Evolutionary conservation across 345 rosid genomes (phyloP).

Genomic region (Stellera chamaejasme): DNA sequence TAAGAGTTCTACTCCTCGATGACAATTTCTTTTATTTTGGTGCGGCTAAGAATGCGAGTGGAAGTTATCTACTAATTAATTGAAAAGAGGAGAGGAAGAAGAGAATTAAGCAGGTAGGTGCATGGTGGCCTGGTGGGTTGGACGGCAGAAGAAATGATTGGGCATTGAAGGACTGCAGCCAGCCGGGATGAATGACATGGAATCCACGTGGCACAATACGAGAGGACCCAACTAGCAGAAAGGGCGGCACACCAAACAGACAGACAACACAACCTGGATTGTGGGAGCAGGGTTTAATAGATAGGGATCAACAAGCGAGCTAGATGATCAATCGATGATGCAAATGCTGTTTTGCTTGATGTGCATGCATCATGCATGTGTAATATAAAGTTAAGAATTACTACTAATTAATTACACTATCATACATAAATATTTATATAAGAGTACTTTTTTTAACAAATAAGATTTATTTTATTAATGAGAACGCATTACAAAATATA

Average conservation of each 20-base stretch:
- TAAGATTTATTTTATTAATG: background rate
- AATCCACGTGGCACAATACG: constrained; percentile 25
- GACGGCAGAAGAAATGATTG: constrained; percentile 31
- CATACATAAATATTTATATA: no score
- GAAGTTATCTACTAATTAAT: background rate
- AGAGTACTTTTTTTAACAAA: constrained; percentile 7
- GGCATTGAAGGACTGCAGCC: constrained; percentile 26
- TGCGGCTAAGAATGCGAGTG: constrained; percentile 10
- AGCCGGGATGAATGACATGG: constrained; percentile 24
- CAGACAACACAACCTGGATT: constrained; percentile 40
- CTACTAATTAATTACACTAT: no score
- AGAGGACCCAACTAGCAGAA: constrained; percentile 17
- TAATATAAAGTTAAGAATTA: no score
- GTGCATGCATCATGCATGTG: no score
- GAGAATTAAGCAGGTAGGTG: no score
- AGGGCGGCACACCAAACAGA: constrained; percentile 89
- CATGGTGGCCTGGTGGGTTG: no score
- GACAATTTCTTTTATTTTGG: background rate
- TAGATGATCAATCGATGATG: no score
- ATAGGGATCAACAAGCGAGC: no score
- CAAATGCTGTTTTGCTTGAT: no score
- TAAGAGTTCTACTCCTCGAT: no score
- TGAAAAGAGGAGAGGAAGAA: no score
- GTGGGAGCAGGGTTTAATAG: constrained; percentile 17
- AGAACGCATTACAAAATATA: no score